Percentiles rank a stretch among this genome's conserved stretches.
These are phyloP conservation scores for Sisymbrium irio DNA, from an alignment of 345 rosid species.

Conservation along the genomic window DNA sequence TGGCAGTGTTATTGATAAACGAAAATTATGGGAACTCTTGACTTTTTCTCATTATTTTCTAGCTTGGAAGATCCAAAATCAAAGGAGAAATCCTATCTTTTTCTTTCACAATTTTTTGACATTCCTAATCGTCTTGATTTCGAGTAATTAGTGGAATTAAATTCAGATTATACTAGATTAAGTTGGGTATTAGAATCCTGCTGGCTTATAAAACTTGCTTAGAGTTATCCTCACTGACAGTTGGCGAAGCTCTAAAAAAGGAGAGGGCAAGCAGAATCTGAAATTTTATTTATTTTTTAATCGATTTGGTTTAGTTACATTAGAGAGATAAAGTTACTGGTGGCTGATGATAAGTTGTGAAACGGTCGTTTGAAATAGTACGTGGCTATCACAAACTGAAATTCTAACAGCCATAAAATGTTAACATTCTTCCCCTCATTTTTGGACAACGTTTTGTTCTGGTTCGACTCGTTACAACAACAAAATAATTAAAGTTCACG, in stretches of 20 bases:
- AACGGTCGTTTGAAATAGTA: conserved; percentile 21
- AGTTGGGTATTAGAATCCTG: not conserved
- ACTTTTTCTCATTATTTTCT: conserved; percentile 16
- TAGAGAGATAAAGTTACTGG: conserved; percentile 23
- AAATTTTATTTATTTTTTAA: not conserved
- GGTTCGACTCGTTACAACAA: conserved; percentile 29
- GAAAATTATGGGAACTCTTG: conserved; percentile 28
- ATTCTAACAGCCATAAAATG: conserved; percentile 19
- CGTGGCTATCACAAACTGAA: conserved; percentile 36
- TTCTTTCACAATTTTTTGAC: not conserved
- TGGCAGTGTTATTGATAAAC: conserved; percentile 35
- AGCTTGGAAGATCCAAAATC: conserved; percentile 28
- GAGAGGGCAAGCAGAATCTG: conserved; percentile 22
- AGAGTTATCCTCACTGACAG: conserved; percentile 18
- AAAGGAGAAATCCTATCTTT: conserved; percentile 12
- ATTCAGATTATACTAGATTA: conserved; percentile 1
- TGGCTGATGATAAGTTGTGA: conserved; percentile 16
- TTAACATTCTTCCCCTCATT: conserved; percentile 18
- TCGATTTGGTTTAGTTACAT: not conserved
- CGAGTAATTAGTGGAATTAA: conserved; percentile 17
- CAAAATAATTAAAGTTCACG: not conserved
- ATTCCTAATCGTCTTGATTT: not conserved
- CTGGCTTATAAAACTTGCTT: conserved; percentile 18
- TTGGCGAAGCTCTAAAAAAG: conserved; percentile 17
- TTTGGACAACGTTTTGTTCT: conserved; percentile 35